Evolutionary conservation across 202 grass and related monocot genomes (phyloP), one percentile per base, ranked within the genome.

Genomic region (Miscanthus sacchariflorus): DNA sequence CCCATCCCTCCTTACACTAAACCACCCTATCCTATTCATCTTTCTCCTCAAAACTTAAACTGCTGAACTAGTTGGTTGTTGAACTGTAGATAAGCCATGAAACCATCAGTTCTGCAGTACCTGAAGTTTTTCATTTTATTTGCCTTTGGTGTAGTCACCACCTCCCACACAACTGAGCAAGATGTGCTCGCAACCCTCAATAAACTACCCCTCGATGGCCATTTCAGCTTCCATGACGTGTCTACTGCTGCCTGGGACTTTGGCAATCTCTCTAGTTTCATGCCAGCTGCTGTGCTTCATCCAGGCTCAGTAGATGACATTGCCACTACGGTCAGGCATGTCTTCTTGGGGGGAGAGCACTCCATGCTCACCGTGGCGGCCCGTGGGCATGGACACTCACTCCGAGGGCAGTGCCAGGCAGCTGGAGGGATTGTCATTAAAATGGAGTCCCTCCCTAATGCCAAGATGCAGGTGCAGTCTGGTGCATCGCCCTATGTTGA

Each of bases 371-470:
- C 92, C 2, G 91, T 99, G 18, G 94, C 89, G 3, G 96, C 96
- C 38, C 93, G 92, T 48, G 96, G 96, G 72, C 96, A 95, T 43
- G 94, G 91, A 64, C 96, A 99, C 85, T 99, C 96, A 7, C 88
- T 99, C 30, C 84, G 84, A 44, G 96, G 96, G 70, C 96, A 99
- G 94, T 93, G 91, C 74, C 96, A 99, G 88, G 91, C 94, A 4
- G 82, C 92, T 36, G 92, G 91, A 42, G 96, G 96, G 24, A 82
- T 99, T 48, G 84, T 99, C 70, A 82, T 99, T 56, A 90, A 75
- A 30, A 96, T 99, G 96, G 92, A 95, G 61, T 89, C 89, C 3
- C 88, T 96, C 72, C 73, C 9, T 66, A 84, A 83, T 66, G 43
- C 27, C 24, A n/a, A 46, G 63, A 90, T 84, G 84, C 52, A 12